Evolutionary conservation across 331 rosid species (phyloP).

Genomic region (Quercus tomentella): DNA sequence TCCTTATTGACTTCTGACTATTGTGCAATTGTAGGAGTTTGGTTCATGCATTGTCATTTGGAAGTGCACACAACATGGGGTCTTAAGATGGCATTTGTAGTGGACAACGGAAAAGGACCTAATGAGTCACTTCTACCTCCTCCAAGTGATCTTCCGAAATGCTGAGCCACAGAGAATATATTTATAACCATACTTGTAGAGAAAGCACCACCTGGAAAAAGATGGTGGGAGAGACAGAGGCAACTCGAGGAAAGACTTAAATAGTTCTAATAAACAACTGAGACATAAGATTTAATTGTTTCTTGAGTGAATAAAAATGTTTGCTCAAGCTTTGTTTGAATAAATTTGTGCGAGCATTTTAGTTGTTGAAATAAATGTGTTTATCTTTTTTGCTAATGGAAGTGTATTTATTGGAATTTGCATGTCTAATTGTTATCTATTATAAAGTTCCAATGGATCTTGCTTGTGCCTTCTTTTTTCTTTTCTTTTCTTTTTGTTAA

Average conservation of each 20-base stretch:
- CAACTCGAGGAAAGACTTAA: slow-evolving; percentile 2
- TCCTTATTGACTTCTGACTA: too few species aligned
- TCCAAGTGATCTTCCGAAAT: slow-evolving; percentile 78
- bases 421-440: slow-evolving; percentile 14
- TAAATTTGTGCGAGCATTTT: slow-evolving; percentile 23
- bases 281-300: neutral
- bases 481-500: too few species aligned
- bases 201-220: neutral
- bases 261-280: slow-evolving; percentile 23
- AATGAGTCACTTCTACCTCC: slow-evolving; percentile 63
- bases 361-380: neutral
- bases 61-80: slow-evolving; percentile 97
- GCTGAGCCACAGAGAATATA: slow-evolving; percentile 21
- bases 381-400: neutral
- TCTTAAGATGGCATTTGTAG: slow-evolving; percentile 84
- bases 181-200: neutral
- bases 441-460: slow-evolving; percentile 12
- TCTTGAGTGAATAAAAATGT: slow-evolving; percentile 19
- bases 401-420: neutral
- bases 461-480: neutral
- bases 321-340: slow-evolving; percentile 28
- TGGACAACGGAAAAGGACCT: slow-evolving; percentile 79
- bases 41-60: slow-evolving; percentile 88
- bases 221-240: slow-evolving; percentile 23
- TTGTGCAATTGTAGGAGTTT: slow-evolving; percentile 45